Evolutionary conservation across 768 basidiomycete genomes (phyloP), one percentile per base, ranked within the genome.

Genomic region (Suillus clintonianus): DNA sequence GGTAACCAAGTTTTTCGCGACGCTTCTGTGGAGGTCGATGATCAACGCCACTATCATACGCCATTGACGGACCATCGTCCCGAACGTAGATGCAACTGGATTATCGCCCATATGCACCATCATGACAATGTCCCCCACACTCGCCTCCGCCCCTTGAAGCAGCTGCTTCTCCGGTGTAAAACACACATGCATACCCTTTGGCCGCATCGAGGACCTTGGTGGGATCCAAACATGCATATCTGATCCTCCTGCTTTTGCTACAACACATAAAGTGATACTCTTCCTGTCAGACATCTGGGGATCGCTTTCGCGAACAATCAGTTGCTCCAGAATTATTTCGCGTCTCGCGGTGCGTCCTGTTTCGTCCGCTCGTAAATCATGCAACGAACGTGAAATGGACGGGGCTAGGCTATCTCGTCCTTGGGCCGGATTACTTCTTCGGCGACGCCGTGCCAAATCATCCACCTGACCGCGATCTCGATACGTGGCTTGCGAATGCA

Each of bases 351-450:
- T 88, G 47, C 5, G 75, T 69, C 47, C 7, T 36, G 27, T 22
- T 39, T 10, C 17, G 22, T 6, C 43, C 24, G 6, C 11, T 48
- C 34, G 24, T 27, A 24, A 6, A 24, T 24, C 11, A 13, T 47
- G 11, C 19, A n/a, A 19, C 4, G 24, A 13, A 27, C n/a, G 24
- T 27, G 8, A 19, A 9, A 22, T 17, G n/a, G 14, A 47, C 45
- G 10, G 30, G 15, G 14, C 32, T 55, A 88, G 87, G 87, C 0
- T 89, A 83, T 70, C 68, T 80, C 56, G 85, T 89, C 1, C 69
- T 88, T 9, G 86, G 85, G 1, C 77, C 84, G 4, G 87, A 89
- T 66, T 89, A 86, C 67, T 85, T 89, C 73, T 80, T 85, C 61
- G 86, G 86, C 7, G 78, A 82, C 43, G 71, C 78, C 4, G 65